Evolutionary conservation across 2,329 filamentous ascomycete genomes (phyloP), one percentile per base, ranked within the genome.

Genomic region (Alternaria gansuensis): DNA sequence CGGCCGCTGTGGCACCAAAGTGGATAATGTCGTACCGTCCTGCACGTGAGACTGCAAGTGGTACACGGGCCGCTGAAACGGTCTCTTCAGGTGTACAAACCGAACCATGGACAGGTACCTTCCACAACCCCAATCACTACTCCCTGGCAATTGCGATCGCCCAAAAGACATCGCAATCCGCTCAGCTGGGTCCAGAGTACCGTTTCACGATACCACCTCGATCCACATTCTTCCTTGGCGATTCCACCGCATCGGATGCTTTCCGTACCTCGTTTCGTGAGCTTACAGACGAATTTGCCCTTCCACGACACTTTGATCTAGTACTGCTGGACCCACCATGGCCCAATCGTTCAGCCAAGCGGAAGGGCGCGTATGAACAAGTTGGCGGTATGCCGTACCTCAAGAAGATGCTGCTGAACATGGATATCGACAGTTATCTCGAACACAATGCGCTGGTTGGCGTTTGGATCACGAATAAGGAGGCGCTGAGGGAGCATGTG

Each of bases 401-500:
- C 54, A 71, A 71, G 51, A 68, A 70, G 23, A 71, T 82, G 61
- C 65, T 83, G 0, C 57, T 75, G 2, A 68, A 63, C 14, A 80
- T 82, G 77, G 76, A 80, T 55, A 71, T 92, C 2, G 77, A 84
- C 13, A 70, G 54, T 34, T 72, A 72, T 62, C 64, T 77, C 9
- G 72, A 71, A 53, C 71, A 72, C 57, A 70, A 75, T 39, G 73
- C 68, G 3, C 75, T 91, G 1, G 84, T 93, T 0, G 90, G 85
- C 17, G 78, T 94, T 21, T 94, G 91, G 91, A 83, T 93, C 55
- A 94, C 91, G 49, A 94, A 94, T 76, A 91, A 88, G 63, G 77
- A 83, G 2, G 81, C 81, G 17, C 71, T 86, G 13, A 79, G 85
- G 23, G 80, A 87, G 3, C 76, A 85, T 23, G 82, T 83, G 17